Base-by-base conservation (phyloP, 768 basidiomycete genomes). In the Suillus paluster region DNA sequence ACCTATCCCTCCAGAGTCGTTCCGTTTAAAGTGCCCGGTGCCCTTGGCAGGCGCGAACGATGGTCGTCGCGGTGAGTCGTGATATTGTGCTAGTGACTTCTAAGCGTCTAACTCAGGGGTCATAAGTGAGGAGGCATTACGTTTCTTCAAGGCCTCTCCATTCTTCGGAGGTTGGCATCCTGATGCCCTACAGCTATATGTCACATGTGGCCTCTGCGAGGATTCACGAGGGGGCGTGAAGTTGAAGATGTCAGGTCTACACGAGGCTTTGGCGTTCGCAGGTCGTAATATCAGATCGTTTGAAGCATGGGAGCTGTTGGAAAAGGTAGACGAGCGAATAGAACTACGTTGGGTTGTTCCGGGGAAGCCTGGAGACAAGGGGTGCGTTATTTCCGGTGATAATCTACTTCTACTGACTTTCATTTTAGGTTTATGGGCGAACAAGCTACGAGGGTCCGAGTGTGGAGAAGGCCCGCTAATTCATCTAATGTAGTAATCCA, bases 111-210 rank as follows among this genome's bases (percentile, higher is more conserved):
- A 30, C 4, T 30, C 3, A 30, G 30, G 30, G 30, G 30, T 25
- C 38, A 23, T 14, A 30, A 90, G 91, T 44, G 83, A 86, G 42
- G 89, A 88, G 62, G 93, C 90, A 1, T 68, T 80, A 6, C 68
- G 66, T 8, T 65, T 74, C 7, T 83, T 92, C 69, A 63, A 69
- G 54, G 73, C 77, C 57, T 83, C 78, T 38, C 82, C 87, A 0
- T 94, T 94, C 80, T 95, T 94, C 72, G 66, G 68, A 3, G 75
- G 79, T 1, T 94, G 92, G 92, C 80, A 30, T 30, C 30, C 30
- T 30, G 30, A 30, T 30, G 30, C 6, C 30, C 30, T 30, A 30
- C 30, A 6, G 42, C 59, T 78, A n/a, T 93, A 92, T 68, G 75
- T 91, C 59, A 80, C 88, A 39, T 80, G 84, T 62, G 91, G 81